phyloP scores from a whole-genome alignment of 2,329 filamentous ascomycete genomes.

The Septoria linicola region DNA sequence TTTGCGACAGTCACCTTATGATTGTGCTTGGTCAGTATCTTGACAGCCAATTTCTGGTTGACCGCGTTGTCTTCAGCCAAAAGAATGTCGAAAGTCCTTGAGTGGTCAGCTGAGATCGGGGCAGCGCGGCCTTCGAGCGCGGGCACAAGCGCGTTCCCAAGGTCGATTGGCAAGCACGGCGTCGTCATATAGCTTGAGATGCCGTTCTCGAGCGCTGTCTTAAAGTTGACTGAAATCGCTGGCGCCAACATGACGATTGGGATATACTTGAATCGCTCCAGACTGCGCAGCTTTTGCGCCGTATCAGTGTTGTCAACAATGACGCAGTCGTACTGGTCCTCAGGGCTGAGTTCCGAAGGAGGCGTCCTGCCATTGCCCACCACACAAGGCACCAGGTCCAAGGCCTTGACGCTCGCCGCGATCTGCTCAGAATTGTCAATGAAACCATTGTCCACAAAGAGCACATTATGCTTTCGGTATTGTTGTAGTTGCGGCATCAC shows the following conservation, averaged over 20 bases:
- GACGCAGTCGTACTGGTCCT: constrained; percentile 85
- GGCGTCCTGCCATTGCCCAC: constrained; percentile 70
- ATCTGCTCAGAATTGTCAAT: constrained; percentile 77
- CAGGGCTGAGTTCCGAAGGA: constrained; percentile 50
- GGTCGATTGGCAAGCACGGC: constrained; percentile 87
- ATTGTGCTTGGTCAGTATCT: constrained; percentile 96
- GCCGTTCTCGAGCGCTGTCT: constrained; percentile 88
- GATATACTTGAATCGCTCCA: constrained; percentile 96
- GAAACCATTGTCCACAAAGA: constrained; percentile 90
- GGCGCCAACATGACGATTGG: constrained; percentile 91
- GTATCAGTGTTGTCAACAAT: constrained; percentile 92
- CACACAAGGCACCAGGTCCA: constrained; percentile 79
- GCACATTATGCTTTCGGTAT: constrained; percentile 88
- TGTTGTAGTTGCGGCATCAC: constrained; percentile 82
- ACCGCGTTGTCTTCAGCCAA: constrained; percentile 96
- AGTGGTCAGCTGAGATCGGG: constrained; percentile 87
- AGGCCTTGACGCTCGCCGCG: constrained; percentile 69
- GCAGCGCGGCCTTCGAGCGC: constrained; percentile 91
- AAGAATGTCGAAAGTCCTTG: constrained; percentile 91
- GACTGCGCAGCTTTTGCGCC: constrained; percentile 76
- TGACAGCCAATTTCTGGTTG: constrained; percentile 92
- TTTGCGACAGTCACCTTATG: constrained; percentile 89
- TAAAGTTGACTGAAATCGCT: constrained; percentile 84
- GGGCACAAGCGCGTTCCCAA: constrained; percentile 94
- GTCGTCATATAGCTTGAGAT: constrained; percentile 99